Conservation (phyloP, 331 rosid genomes). For the Spiraea crenata region DNA sequence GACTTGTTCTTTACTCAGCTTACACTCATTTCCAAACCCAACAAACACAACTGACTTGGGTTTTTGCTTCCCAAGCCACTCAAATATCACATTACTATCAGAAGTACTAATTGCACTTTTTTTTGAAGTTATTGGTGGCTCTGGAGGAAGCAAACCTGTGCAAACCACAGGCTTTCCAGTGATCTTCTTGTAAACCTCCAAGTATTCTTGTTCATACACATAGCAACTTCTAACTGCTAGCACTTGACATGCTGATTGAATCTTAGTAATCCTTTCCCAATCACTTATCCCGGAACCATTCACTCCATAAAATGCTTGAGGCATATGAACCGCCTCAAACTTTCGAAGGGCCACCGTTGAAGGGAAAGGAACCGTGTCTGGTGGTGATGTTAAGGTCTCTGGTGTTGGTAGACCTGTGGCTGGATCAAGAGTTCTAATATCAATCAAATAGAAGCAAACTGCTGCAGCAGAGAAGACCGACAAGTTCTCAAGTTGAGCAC, state of each 20-base stretch:
- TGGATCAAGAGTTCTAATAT: not conserved
- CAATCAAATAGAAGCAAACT: conserved; percentile 3
- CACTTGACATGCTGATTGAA: conserved; percentile 21
- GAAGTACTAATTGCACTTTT: not conserved
- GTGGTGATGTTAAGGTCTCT: conserved; percentile 9
- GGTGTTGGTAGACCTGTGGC: conserved; percentile 10
- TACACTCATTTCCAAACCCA: conserved; percentile 43
- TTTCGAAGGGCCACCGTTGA: conserved; percentile 20
- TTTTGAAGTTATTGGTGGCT: not conserved
- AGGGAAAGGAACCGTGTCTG: conserved; percentile 27
- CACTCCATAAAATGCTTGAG: not conserved
- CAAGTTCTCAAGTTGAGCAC: conserved; percentile 20
- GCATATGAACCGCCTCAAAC: conserved; percentile 9
- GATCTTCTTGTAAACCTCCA: conserved; percentile 21
- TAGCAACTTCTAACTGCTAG: conserved; percentile 29
- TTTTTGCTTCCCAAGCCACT: conserved; percentile 41
- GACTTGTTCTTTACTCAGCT: conserved; percentile 21
- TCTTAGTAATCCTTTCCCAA: conserved; percentile 19
- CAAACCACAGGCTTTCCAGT: conserved; percentile 36
- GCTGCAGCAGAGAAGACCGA: conserved; percentile 19
- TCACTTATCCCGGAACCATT: conserved; percentile 25
- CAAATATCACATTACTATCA: conserved; percentile 8
- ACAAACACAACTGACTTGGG: conserved; percentile 38
- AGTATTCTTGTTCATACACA: conserved; percentile 37
- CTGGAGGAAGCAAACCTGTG: conserved; percentile 36